These are phyloP conservation scores for Posidonia australis DNA, from an alignment of 106 monocot species.

Conservation along the genomic window DNA sequence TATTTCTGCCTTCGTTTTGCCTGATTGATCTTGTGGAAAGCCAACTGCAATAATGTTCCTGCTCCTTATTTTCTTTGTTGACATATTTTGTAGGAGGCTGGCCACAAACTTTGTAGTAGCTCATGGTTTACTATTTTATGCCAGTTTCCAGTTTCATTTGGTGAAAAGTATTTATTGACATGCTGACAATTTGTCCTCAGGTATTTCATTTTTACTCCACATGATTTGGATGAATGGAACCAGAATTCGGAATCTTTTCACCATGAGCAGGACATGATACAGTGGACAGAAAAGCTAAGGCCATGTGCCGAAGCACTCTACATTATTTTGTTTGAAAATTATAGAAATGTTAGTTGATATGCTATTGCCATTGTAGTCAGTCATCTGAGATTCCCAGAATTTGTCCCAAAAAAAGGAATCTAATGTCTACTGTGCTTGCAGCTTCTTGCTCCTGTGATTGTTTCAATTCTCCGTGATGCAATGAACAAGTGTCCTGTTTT, in stretches of 20 bases:
- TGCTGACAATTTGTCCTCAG: conserved; percentile 19
- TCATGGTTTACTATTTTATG: too few species aligned
- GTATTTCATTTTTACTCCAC: conserved; percentile 68
- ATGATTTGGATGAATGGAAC: conserved; percentile 86
- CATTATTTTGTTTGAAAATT: conserved; percentile 90
- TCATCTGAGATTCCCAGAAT: background rate
- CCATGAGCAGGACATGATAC: conserved; percentile 95
- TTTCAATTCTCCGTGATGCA: conserved; percentile 87
- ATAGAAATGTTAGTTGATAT: conserved; percentile 53
- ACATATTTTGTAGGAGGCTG: too few species aligned
- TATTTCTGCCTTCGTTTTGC: too few species aligned
- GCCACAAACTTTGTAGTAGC: too few species aligned
- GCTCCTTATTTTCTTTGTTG: too few species aligned
- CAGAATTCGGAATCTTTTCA: conserved; percentile 87
- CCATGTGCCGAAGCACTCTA: conserved; percentile 99
- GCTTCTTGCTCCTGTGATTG: conserved; percentile 76
- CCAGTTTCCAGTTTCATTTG: background rate
- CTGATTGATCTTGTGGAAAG: too few species aligned
- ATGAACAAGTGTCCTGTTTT: conserved; percentile 55
- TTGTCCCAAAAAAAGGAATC: background rate
- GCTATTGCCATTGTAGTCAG: background rate
- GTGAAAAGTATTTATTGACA: background rate
- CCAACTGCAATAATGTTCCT: too few species aligned
- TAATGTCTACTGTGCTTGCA: conserved; percentile 23
- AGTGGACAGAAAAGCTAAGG: conserved; percentile 88